Percentiles rank a stretch among this genome's conserved stretches.
Conservation (phyloP, 2,329 filamentous ascomycete species). For the Dothideomycetes sp. region DNA sequence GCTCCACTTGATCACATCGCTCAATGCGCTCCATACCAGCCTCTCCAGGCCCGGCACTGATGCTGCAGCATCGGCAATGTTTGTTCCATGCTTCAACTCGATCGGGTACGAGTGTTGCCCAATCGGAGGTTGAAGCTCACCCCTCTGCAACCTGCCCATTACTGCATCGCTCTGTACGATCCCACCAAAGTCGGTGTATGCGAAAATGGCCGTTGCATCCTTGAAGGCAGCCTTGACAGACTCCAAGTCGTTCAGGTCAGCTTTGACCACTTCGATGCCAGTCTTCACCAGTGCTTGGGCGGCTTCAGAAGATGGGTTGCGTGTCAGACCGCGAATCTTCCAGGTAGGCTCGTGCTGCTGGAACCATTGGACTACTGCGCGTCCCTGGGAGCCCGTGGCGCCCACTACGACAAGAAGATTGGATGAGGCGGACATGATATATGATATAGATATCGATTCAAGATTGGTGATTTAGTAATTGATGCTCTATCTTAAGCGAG, state of each 20-base stretch:
- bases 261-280: conserved; percentile 28
- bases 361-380: too few relatives aligned
- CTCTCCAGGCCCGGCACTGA: conserved; percentile 22
- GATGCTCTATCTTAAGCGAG: too few relatives aligned
- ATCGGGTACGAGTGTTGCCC: conserved; percentile 35
- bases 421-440: too few relatives aligned
- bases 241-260: conserved; percentile 21
- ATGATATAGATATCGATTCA: too few relatives aligned
- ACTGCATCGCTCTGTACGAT: conserved; percentile 10
- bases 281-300: conserved; percentile 18
- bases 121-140: conserved; percentile 5
- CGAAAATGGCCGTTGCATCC: conserved; percentile 28
- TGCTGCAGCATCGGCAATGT: conserved; percentile 45
- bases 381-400: too few relatives aligned
- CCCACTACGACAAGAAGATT: too few relatives aligned
- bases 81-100: conserved; percentile 42
- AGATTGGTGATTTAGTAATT: too few relatives aligned
- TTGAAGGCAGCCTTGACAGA: conserved; percentile 25
- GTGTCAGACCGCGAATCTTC: conserved; percentile 28
- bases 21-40: conserved; percentile 25
- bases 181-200: conserved; percentile 13
- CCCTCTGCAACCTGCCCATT: conserved; percentile 3
- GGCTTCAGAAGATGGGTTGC: conserved; percentile 27
- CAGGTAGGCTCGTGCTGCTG: too few relatives aligned
- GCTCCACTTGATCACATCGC: too few relatives aligned